These are phyloP conservation scores for Coffea humblotiana DNA, from an alignment of 305 asterid species.

Conservation along the genomic window DNA sequence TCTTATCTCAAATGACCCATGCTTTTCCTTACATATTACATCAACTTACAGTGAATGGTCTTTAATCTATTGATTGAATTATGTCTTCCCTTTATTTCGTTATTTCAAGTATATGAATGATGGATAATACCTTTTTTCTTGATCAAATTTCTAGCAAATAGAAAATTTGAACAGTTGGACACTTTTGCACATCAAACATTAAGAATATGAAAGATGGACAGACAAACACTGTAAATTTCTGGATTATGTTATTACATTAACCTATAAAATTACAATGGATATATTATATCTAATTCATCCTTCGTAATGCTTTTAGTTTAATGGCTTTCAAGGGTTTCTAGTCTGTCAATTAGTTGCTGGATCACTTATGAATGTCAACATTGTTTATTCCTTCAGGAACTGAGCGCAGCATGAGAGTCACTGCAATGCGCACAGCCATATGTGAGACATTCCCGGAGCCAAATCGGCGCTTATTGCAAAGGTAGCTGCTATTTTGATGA, in stretches of 20 bases:
- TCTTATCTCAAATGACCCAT: neutral
- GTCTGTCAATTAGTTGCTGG: neutral
- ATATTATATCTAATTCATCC: neutral
- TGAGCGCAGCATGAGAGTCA: conserved; percentile 74
- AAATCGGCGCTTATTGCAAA: conserved; percentile 88
- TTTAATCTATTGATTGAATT: neutral
- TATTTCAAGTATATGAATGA: no score
- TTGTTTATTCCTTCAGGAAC: conserved; percentile 54
- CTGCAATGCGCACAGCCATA: conserved; percentile 89
- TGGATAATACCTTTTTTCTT: neutral
- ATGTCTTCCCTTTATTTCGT: neutral
- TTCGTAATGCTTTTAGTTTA: neutral
- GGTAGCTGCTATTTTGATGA: conserved; percentile 37
- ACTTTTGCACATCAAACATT: neutral
- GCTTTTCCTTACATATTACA: neutral
- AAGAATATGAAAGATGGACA: neutral
- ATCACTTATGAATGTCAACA: conserved; percentile 12
- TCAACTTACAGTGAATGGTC: neutral
- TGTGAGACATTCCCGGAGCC: conserved; percentile 99
- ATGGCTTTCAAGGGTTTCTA: conserved; percentile 1
- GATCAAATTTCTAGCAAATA: neutral
- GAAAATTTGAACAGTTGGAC: neutral
- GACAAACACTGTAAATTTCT: neutral
- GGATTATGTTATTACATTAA: neutral
- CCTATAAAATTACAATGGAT: neutral